phyloP scores from a whole-genome alignment of 148 eudicot genomes.

The Persicaria maculosa region DNA sequence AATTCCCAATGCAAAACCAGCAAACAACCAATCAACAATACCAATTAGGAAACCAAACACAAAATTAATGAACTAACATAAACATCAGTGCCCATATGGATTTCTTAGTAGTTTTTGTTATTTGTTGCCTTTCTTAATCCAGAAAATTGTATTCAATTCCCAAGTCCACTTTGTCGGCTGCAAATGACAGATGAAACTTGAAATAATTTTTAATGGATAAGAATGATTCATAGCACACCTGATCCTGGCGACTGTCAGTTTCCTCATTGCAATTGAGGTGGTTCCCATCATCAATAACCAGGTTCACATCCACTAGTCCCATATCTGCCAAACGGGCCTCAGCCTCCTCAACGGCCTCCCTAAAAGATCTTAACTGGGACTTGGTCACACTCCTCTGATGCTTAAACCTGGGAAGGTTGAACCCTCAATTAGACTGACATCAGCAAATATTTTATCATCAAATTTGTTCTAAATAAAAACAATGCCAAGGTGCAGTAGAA shows the following conservation, averaged over 20 bases:
- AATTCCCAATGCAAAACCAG: neutral
- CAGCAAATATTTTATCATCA: neutral
- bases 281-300: conserved; percentile 21
- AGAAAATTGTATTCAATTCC: neutral
- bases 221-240: neutral
- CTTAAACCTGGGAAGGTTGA: conserved; percentile 47
- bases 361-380: conserved; percentile 68
- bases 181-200: neutral
- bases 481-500: neutral
- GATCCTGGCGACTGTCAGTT: neutral
- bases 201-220: neutral
- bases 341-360: conserved; percentile 71
- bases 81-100: neutral
- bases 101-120: neutral
- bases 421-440: neutral
- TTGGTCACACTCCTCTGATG: conserved; percentile 81
- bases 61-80: neutral
- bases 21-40: neutral
- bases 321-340: conserved; percentile 59
- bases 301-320: conserved; percentile 36
- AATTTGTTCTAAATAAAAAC: neutral
- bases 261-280: neutral
- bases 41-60: neutral
- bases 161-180: neutral
- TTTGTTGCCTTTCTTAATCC: neutral